A percentile compares a stretch with the other conserved stretches of the same genome.
phyloP scores from a whole-genome alignment of 2,329 filamentous ascomycete species.

The Cytospora chrysosperma region DNA sequence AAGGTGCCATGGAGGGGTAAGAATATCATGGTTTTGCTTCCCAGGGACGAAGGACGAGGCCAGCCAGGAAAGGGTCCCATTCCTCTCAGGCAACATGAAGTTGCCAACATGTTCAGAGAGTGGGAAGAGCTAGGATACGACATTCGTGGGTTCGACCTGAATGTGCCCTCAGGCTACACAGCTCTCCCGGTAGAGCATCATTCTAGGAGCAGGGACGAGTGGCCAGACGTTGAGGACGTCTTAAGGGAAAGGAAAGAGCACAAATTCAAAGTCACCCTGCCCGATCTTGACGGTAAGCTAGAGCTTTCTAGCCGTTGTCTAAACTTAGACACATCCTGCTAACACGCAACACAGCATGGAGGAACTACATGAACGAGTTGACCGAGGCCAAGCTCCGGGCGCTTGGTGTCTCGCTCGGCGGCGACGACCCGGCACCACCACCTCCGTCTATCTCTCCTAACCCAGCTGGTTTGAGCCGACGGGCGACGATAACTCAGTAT shows the following conservation, averaged over 20 bases:
- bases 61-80: slow-evolving; percentile 51
- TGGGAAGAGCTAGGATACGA: slow-evolving; percentile 72
- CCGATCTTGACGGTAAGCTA: slow-evolving; percentile 62
- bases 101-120: slow-evolving; percentile 59
- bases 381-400: slow-evolving; percentile 91
- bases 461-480: slow-evolving; percentile 61
- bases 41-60: slow-evolving; percentile 65
- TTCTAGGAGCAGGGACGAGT: slow-evolving; percentile 66
- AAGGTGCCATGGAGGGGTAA: slow-evolving; percentile 75
- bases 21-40: slow-evolving; percentile 69
- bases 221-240: slow-evolving; percentile 63
- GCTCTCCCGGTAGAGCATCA: slow-evolving; percentile 40
- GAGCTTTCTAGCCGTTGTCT: not conserved
- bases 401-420: slow-evolving; percentile 79
- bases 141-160: slow-evolving; percentile 65
- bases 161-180: slow-evolving; percentile 43
- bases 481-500: slow-evolving; percentile 67
- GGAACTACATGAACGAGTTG: slow-evolving; percentile 76
- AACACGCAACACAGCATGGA: slow-evolving; percentile 50
- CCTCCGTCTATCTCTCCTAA: slow-evolving; percentile 65
- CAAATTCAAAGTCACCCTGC: slow-evolving; percentile 63
- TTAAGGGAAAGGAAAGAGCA: slow-evolving; percentile 52
- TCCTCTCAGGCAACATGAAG: slow-evolving; percentile 56
- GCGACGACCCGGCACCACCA: slow-evolving; percentile 64
- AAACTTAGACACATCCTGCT: slow-evolving; percentile 13